phyloP scores from a whole-genome alignment of 257 asterid species.

The Penstemon barbatus region DNA sequence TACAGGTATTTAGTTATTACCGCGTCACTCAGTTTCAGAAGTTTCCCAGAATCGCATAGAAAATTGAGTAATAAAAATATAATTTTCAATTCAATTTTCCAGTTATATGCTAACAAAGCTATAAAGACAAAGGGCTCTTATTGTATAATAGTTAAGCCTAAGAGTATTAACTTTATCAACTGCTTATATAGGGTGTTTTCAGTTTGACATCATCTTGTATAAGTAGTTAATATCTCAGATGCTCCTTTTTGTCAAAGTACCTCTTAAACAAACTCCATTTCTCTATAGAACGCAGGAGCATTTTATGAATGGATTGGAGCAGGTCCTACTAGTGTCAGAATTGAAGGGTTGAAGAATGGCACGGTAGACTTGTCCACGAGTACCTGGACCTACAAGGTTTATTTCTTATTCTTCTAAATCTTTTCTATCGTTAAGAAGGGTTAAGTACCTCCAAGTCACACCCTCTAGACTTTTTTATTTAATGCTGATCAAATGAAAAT shows the following conservation, averaged over 20 bases:
- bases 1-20: constrained; percentile 48
- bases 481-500: background rate
- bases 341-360: constrained; percentile 66
- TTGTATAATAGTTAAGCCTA: background rate
- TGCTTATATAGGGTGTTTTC: background rate
- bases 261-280: constrained; percentile 6
- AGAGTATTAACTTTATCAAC: background rate
- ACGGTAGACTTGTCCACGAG: constrained; percentile 60
- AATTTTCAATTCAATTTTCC: background rate
- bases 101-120: background rate
- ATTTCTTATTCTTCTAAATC: constrained; percentile 19
- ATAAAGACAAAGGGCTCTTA: background rate
- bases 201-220: background rate
- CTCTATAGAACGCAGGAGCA: constrained; percentile 79
- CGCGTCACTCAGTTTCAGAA: constrained; percentile 8
- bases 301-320: constrained; percentile 88
- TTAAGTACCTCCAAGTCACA: background rate
- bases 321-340: constrained; percentile 72
- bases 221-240: background rate
- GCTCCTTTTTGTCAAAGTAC: background rate
- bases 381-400: constrained; percentile 79
- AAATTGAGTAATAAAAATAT: background rate
- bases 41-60: background rate
- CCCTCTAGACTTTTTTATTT: background rate
- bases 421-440: constrained; percentile 9